Conservation (phyloP, 2,329 filamentous ascomycete species). For the Botrytis medusae region DNA sequence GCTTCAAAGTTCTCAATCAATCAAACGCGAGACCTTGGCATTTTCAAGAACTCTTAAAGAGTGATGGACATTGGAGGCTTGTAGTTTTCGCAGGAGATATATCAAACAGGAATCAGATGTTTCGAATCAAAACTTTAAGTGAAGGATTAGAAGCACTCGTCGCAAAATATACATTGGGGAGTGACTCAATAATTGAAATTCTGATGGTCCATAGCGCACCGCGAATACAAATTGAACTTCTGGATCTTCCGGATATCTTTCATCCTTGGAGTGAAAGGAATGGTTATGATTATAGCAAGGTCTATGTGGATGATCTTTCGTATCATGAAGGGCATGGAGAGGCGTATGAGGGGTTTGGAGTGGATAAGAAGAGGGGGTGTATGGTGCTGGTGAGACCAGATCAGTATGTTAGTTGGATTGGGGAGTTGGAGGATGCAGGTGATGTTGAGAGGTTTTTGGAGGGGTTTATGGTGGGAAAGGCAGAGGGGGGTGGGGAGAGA, state of each 20-base stretch:
- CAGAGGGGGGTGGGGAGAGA: too few species aligned
- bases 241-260: slow-evolving; percentile 52
- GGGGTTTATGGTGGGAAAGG: slow-evolving; percentile 24
- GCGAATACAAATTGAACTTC: slow-evolving; percentile 49
- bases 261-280: slow-evolving; percentile 47
- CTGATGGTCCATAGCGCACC: slow-evolving; percentile 59
- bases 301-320: slow-evolving; percentile 54
- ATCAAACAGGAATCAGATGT: slow-evolving; percentile 44
- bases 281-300: slow-evolving; percentile 58
- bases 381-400: slow-evolving; percentile 64
- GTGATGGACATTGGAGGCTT: slow-evolving; percentile 59
- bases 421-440: slow-evolving; percentile 40
- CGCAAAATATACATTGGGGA: slow-evolving; percentile 44
- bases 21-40: slow-evolving; percentile 54
- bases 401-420: slow-evolving; percentile 57
- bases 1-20: slow-evolving; percentile 60
- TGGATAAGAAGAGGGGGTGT: slow-evolving; percentile 55
- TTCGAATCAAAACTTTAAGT: slow-evolving; percentile 50
- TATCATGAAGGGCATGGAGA: slow-evolving; percentile 54
- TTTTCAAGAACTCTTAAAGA: slow-evolving; percentile 55
- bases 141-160: slow-evolving; percentile 47
- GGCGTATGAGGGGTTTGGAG: slow-evolving; percentile 57
- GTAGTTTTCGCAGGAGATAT: slow-evolving; percentile 64
- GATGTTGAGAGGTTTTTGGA: slow-evolving; percentile 26
- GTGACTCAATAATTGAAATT: slow-evolving; percentile 56